Evolutionary conservation across 495 filamentous ascomycete species (phyloP).

Genomic region (Aspergillus baeticus): DNA sequence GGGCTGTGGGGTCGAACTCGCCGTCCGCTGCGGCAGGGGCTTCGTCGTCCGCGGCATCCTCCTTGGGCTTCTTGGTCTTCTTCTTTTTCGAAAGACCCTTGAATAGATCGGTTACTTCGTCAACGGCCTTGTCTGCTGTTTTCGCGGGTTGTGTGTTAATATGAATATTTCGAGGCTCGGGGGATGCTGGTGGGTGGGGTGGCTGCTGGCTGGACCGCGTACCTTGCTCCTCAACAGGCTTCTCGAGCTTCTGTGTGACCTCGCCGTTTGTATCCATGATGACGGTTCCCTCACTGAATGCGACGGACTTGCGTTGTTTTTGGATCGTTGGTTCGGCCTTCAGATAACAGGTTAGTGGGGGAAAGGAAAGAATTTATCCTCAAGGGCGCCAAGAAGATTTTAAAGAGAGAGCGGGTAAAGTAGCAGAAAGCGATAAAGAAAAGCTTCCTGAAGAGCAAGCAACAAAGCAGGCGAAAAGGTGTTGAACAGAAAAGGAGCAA

Average conservation of each 20-base stretch:
- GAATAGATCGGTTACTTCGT: conserved; percentile 72
- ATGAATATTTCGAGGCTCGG: background rate
- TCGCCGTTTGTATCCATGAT: conserved; percentile 83
- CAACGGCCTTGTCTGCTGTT: conserved; percentile 60
- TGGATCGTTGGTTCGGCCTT: conserved; percentile 28
- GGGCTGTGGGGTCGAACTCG: conserved; percentile 68
- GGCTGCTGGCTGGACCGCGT: conserved; percentile 27
- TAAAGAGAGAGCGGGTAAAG: conserved; percentile 3
- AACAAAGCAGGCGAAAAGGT: background rate
- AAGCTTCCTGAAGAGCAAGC: background rate
- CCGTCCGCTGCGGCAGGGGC: conserved; percentile 58
- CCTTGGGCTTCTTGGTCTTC: conserved; percentile 66
- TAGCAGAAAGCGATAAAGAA: background rate
- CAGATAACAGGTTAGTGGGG: conserved; percentile 20
- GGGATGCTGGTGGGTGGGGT: background rate
- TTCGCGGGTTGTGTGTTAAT: background rate
- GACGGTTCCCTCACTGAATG: conserved; percentile 79
- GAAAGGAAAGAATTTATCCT: conserved; percentile 7
- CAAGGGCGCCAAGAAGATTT: conserved; percentile 3
- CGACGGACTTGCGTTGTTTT: conserved; percentile 81
- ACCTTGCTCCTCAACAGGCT: conserved; percentile 64
- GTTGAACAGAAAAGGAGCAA: conserved; percentile 20
- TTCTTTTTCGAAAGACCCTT: conserved; percentile 88
- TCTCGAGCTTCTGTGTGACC: conserved; percentile 68
- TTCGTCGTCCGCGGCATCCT: conserved; percentile 54